phyloP scores from a whole-genome alignment of 2,329 filamentous ascomycete species.

The Fusarium coicis region DNA sequence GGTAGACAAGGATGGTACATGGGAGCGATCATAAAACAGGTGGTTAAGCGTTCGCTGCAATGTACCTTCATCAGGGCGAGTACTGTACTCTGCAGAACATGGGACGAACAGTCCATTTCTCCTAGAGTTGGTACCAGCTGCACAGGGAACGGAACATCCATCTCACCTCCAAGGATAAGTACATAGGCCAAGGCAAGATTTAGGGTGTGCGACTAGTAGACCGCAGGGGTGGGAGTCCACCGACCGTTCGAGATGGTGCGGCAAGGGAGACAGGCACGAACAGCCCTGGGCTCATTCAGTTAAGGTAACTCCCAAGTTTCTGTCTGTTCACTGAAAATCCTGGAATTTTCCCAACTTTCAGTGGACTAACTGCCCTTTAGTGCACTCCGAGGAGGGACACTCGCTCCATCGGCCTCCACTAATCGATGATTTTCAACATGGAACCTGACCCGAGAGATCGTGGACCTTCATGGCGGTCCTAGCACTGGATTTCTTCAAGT shows the following conservation, averaged over 20 bases:
- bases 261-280: slow-evolving; percentile 35
- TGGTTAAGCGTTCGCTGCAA: slow-evolving; percentile 13
- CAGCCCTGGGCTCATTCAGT: not conserved
- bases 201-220: slow-evolving; percentile 29
- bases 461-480: not conserved
- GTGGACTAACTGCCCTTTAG: slow-evolving; percentile 3
- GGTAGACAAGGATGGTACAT: slow-evolving; percentile 31
- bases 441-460: slow-evolving; percentile 12
- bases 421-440: slow-evolving; percentile 33
- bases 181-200: not conserved
- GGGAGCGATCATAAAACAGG: slow-evolving; percentile 14
- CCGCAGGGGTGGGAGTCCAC: slow-evolving; percentile 23
- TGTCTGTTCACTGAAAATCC: not conserved
- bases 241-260: slow-evolving; percentile 36
- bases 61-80: slow-evolving; percentile 5
- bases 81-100: slow-evolving; percentile 23
- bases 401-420: slow-evolving; percentile 12
- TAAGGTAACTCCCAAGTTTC: slow-evolving; percentile 13
- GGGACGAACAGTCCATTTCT: slow-evolving; percentile 38
- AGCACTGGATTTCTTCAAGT: slow-evolving; percentile 22
- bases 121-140: slow-evolving; percentile 25
- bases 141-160: slow-evolving; percentile 20
- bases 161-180: not conserved
- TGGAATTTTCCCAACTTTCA: not conserved
- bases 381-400: not conserved